Percentiles rank a stretch among this genome's conserved stretches.
phyloP scores from a whole-genome alignment of 2,329 filamentous ascomycete species.

The Scleromitrula shiraiana region DNA sequence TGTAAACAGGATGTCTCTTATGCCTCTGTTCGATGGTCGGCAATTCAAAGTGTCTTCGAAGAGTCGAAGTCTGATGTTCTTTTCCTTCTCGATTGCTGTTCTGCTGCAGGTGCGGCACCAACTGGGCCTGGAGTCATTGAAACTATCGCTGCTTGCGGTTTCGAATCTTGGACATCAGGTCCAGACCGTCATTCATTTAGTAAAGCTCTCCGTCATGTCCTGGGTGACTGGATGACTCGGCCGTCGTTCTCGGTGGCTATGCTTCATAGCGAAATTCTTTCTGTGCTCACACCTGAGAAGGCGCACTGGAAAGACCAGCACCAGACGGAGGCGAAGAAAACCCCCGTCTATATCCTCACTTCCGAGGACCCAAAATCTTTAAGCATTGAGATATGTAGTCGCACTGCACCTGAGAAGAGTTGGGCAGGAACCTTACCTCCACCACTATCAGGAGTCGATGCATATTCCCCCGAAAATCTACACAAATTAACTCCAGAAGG shows the following conservation, averaged over 20 bases:
- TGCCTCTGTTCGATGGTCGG: slow-evolving; percentile 18
- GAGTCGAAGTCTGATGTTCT: slow-evolving; percentile 16
- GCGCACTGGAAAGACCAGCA: neutral
- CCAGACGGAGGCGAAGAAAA: slow-evolving; percentile 6
- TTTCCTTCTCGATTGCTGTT: slow-evolving; percentile 17
- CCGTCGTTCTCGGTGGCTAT: slow-evolving; percentile 18
- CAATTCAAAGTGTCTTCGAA: slow-evolving; percentile 19
- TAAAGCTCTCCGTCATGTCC: slow-evolving; percentile 16
- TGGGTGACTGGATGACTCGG: slow-evolving; percentile 17
- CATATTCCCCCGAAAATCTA: slow-evolving; percentile 6
- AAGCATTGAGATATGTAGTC: slow-evolving; percentile 11
- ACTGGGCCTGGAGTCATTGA: slow-evolving; percentile 13
- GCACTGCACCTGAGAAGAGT: slow-evolving; percentile 6
- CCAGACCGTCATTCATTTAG: slow-evolving; percentile 16
- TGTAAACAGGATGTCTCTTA: slow-evolving; percentile 7
- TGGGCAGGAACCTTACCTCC: slow-evolving; percentile 1
- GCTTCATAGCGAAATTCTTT: slow-evolving; percentile 19
- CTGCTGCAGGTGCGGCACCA: slow-evolving; percentile 15
- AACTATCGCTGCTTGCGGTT: slow-evolving; percentile 17
- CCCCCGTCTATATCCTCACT: slow-evolving; percentile 12
- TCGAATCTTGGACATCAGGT: slow-evolving; percentile 12
- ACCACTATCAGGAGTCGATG: neutral
- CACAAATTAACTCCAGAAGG: slow-evolving; percentile 5
- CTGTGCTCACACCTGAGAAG: slow-evolving; percentile 3
- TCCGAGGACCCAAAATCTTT: slow-evolving; percentile 10